A percentile compares a stretch with the other conserved stretches of the same genome.
These are phyloP conservation scores for Hortaea sp. DNA, from an alignment of 2,329 filamentous ascomycete species.

Conservation along the genomic window DNA sequence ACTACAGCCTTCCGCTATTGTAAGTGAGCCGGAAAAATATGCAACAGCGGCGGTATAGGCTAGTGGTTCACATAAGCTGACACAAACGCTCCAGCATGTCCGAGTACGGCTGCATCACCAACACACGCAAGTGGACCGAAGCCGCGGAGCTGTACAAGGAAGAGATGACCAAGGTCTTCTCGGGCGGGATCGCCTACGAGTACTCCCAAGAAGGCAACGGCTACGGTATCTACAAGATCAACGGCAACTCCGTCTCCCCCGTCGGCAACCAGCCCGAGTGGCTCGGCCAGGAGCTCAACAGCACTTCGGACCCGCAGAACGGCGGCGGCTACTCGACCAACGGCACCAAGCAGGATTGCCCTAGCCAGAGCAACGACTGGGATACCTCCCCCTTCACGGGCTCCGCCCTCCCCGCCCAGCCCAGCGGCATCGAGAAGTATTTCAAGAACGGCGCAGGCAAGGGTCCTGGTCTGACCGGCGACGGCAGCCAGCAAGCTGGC, in stretches of 20 bases:
- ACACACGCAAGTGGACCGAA: slow-evolving; percentile 72
- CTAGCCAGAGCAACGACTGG: slow-evolving; percentile 43
- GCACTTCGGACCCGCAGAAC: slow-evolving; percentile 41
- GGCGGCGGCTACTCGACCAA: slow-evolving; percentile 49
- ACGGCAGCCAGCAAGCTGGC: slow-evolving; percentile 43
- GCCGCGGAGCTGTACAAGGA: slow-evolving; percentile 64
- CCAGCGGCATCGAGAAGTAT: slow-evolving; percentile 44
- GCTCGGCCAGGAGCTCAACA: slow-evolving; percentile 41
- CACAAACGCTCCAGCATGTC: slow-evolving; percentile 36
- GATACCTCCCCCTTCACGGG: slow-evolving; percentile 39
- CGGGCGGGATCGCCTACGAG: slow-evolving; percentile 89
- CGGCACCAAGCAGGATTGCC: slow-evolving; percentile 44
- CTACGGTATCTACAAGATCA: slow-evolving; percentile 67
- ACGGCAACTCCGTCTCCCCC: slow-evolving; percentile 39
- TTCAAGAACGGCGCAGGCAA: slow-evolving; percentile 47
- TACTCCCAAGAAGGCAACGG: slow-evolving; percentile 71
- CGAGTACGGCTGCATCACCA: slow-evolving; percentile 81
- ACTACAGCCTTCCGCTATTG: slow-evolving; percentile 79
- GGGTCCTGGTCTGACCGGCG: slow-evolving; percentile 39
- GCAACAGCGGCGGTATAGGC: not conserved
- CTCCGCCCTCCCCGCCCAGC: slow-evolving; percentile 44
- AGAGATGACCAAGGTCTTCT: slow-evolving; percentile 82
- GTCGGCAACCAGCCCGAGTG: slow-evolving; percentile 49
- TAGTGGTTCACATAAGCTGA: not conserved
- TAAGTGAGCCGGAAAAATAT: slow-evolving; percentile 13